A percentile compares a stretch with the other conserved stretches of the same genome.
Evolutionary conservation across 495 filamentous ascomycete species (phyloP).

Genomic region (Staphylotrichum longicolle): DNA sequence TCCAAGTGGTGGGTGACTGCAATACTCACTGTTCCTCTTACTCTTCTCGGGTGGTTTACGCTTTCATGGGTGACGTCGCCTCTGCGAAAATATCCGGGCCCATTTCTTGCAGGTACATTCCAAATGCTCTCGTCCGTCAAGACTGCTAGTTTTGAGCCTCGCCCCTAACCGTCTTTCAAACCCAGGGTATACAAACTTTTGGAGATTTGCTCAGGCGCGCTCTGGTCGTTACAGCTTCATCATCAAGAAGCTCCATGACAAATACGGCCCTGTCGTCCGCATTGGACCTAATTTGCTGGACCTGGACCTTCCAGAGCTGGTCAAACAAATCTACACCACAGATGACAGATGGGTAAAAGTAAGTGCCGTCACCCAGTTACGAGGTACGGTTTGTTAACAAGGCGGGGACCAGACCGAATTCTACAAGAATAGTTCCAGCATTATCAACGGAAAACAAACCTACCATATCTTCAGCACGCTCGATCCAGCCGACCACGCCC

Average conservation of each 20-base stretch:
- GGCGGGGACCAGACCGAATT: constrained; percentile 33
- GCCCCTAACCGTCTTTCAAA: background rate
- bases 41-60: background rate
- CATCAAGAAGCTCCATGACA: constrained; percentile 41
- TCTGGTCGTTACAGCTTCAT: constrained; percentile 30
- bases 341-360: constrained; percentile 28
- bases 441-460: constrained; percentile 38
- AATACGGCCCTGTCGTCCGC: constrained; percentile 35
- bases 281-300: constrained; percentile 50
- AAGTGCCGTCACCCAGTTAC: too few relatives aligned
- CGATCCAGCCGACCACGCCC: constrained; percentile 32
- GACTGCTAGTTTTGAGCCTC: background rate
- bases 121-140: background rate
- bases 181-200: constrained; percentile 39
- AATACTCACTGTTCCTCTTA: background rate
- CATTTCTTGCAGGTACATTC: constrained; percentile 21
- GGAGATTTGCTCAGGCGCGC: constrained; percentile 34
- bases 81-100: constrained; percentile 15
- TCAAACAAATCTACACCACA: constrained; percentile 39
- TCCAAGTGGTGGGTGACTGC: background rate
- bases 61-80: background rate
- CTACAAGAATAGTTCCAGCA: constrained; percentile 38
- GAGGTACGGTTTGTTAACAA: too few relatives aligned
- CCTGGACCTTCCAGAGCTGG: constrained; percentile 41
- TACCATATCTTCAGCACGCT: constrained; percentile 38